Conservation (phyloP, 768 basidiomycete genomes). For the Ramaria rubella region DNA sequence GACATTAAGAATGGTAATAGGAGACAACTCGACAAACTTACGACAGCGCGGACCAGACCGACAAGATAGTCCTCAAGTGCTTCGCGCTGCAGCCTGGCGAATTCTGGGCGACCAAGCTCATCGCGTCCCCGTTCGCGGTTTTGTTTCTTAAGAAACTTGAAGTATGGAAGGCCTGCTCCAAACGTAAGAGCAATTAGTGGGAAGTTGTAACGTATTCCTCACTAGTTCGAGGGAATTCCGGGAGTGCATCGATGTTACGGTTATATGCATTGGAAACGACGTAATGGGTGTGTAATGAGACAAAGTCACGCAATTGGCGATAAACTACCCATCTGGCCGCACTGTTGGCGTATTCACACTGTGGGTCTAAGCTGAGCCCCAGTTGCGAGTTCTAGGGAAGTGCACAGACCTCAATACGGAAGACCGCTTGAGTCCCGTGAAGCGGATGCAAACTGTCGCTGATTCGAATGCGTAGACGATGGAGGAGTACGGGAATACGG, state of each 20-base stretch:
- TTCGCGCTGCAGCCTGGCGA: slow-evolving; percentile 76
- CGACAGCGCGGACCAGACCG: slow-evolving; percentile 81
- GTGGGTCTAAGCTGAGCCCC: slow-evolving; percentile 12
- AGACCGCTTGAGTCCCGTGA: slow-evolving; percentile 69
- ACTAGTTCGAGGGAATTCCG: slow-evolving; percentile 80
- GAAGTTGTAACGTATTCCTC: slow-evolving; percentile 33
- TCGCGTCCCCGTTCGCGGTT: slow-evolving; percentile 42
- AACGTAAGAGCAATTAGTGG: neutral
- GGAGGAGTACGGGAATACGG: slow-evolving; percentile 72
- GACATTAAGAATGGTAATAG: neutral
- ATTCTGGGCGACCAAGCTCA: slow-evolving; percentile 55
- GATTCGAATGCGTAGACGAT: slow-evolving; percentile 76
- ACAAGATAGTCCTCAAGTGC: slow-evolving; percentile 85
- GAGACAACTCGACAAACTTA: slow-evolving; percentile 32
- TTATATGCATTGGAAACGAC: slow-evolving; percentile 76
- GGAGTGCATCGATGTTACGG: slow-evolving; percentile 66
- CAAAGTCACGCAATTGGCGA: slow-evolving; percentile 86
- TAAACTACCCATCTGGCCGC: slow-evolving; percentile 92
- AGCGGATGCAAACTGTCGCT: slow-evolving; percentile 82
- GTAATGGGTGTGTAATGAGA: slow-evolving; percentile 87
- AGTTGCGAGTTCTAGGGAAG: neutral
- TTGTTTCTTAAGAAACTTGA: slow-evolving; percentile 76
- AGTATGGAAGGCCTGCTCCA: slow-evolving; percentile 71
- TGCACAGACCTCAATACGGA: slow-evolving; percentile 60
- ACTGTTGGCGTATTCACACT: slow-evolving; percentile 93